These are phyloP conservation scores for Apiotrichum gamsii DNA, from an alignment of 1,284 basidiomycete species.

Conservation along the genomic window DNA sequence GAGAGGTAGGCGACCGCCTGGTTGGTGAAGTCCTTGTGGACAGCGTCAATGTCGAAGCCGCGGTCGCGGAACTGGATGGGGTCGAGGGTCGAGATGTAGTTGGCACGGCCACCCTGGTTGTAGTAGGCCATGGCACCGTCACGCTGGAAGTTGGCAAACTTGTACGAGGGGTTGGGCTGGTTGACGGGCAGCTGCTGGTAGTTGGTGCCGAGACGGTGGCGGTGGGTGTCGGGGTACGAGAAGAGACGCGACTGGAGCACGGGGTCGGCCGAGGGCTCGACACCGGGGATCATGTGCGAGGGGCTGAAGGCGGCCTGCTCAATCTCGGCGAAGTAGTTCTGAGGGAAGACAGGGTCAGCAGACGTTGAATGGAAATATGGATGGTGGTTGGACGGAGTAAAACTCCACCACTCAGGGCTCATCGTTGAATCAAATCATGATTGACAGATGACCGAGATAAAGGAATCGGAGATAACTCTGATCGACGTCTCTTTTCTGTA, in stretches of 20 bases:
- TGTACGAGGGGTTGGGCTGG: constrained; percentile 56
- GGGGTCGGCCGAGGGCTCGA: constrained; percentile 82
- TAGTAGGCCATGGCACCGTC: constrained; percentile 55
- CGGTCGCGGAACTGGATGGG: constrained; percentile 37
- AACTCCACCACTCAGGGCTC: no score
- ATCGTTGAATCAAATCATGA: no score
- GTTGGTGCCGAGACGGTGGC: constrained; percentile 63
- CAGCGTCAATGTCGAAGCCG: constrained; percentile 35
- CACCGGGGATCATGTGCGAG: constrained; percentile 74
- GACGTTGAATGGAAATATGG: no score
- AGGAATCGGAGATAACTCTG: no score
- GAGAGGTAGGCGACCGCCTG: constrained; percentile 66
- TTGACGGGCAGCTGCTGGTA: constrained; percentile 88
- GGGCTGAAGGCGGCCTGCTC: constrained; percentile 64
- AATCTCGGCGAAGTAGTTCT: constrained; percentile 59
- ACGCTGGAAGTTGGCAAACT: constrained; percentile 71
- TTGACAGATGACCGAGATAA: no score
- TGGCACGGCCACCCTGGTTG: constrained; percentile 76
- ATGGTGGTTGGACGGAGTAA: no score
- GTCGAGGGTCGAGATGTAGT: constrained; percentile 71
- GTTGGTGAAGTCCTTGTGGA: constrained; percentile 70
- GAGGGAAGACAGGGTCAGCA: no score
- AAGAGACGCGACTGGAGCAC: constrained; percentile 87
- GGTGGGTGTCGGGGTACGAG: constrained; percentile 91
- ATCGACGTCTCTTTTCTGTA: neutral